Conservation (phyloP, 2,329 filamentous ascomycete species). For the Xylaria sp. region DNA sequence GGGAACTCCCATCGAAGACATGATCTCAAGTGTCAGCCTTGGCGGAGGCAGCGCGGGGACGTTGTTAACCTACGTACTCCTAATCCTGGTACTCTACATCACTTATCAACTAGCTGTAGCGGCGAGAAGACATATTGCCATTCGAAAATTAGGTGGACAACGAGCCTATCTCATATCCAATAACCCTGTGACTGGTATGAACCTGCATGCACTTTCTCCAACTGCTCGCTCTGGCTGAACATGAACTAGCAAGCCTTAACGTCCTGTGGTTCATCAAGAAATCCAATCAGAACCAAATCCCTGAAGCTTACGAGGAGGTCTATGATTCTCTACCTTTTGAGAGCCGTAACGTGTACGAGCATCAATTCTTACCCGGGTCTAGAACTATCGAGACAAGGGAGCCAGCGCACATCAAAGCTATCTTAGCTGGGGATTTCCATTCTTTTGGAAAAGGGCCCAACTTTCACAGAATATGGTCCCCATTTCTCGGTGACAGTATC, state of each 20-base stretch:
- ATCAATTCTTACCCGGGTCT: slow-evolving; percentile 22
- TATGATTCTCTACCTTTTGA: slow-evolving; percentile 22
- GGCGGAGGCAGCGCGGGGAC: neutral
- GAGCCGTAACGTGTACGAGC: slow-evolving; percentile 31
- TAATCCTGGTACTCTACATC: slow-evolving; percentile 15
- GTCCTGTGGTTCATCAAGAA: slow-evolving; percentile 19
- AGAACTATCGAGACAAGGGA: slow-evolving; percentile 54
- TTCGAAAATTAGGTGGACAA: slow-evolving; percentile 34
- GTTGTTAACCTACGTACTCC: slow-evolving; percentile 14
- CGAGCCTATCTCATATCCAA: slow-evolving; percentile 28
- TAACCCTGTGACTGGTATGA: slow-evolving; percentile 34
- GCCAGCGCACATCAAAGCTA: slow-evolving; percentile 64
- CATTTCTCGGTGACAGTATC: slow-evolving; percentile 64
- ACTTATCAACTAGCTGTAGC: slow-evolving; percentile 21
- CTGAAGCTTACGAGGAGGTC: slow-evolving; percentile 10
- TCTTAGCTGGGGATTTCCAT: slow-evolving; percentile 65
- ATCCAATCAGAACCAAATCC: slow-evolving; percentile 20
- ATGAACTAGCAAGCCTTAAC: slow-evolving; percentile 11
- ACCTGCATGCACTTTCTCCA: neutral
- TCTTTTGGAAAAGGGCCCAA: slow-evolving; percentile 59
- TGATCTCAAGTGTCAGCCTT: slow-evolving; percentile 20
- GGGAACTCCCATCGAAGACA: neutral
- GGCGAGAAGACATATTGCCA: slow-evolving; percentile 25
- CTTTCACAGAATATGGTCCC: slow-evolving; percentile 54
- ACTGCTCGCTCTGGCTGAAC: neutral